Base-by-base conservation (phyloP, 2,329 filamentous ascomycete species). In the Colletotrichum sp. region DNA sequence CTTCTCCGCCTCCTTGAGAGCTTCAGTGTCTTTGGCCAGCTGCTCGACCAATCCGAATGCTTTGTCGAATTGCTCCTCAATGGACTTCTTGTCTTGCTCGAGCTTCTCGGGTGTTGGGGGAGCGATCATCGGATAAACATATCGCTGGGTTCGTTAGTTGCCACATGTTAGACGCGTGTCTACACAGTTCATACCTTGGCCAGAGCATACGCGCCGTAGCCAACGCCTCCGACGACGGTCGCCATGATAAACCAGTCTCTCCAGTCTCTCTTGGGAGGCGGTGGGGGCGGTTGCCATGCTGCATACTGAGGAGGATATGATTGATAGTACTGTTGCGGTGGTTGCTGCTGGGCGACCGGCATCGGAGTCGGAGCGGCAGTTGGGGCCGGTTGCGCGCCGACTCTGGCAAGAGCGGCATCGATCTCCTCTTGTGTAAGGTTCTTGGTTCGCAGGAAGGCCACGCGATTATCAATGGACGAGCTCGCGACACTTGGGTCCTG, bases 201-300 rank as follows among this genome's bases (percentile, higher is more conserved):
- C 18, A 98, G 90, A 78, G 93, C 91, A 83, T 97, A 99, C 26
- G 98, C 85, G 1, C 96, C 96, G 81, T 98, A 98, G 52, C 95
- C 91, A 24, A 98, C 93, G 65, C 96, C 95, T 73, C 96, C 94
- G 77, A 97, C 94, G 15, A 98, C 95, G 0, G 97, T 99, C 9
- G 97, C 97, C 95, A 98, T 98, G 85, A 99, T 98, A 86, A 99
- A 99, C 94, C 96, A 98, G 83, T 99, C 97, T 77, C 97, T 91
- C 97, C 97, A 99, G 86, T 99, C 97, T 81, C 97, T 90, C 82
- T 92, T 93, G 5, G 96, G 96, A 4, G 92, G 86, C 71, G 90
- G 88, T 2, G 89, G 89, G 5, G 91, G 86, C 34, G 88, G 88
- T 80, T 91, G 91, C 91, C 91, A 93, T 79, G 89, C 87, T 73